Percentiles rank a stretch among this genome's conserved stretches.
Evolutionary conservation across 1,284 basidiomycete genomes (phyloP).

Genomic region (Calocybe gambosa): DNA sequence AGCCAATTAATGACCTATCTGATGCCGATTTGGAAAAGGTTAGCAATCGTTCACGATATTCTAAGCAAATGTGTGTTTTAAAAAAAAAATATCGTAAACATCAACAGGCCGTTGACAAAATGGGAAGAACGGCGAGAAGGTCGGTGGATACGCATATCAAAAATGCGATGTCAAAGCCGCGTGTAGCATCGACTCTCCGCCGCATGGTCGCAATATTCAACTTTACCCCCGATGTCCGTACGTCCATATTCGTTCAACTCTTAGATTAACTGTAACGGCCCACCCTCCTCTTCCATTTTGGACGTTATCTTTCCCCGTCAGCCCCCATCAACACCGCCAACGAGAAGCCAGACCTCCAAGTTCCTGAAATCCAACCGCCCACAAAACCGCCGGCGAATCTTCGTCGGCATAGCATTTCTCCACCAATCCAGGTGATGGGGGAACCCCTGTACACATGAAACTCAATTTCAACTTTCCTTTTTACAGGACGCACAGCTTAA

Average conservation of each 20-base stretch:
- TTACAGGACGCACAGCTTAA: slow-evolving; percentile 8
- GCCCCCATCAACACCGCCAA: slow-evolving; percentile 37
- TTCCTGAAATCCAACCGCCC: slow-evolving; percentile 16
- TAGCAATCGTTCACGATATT: neutral
- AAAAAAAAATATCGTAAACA: no score
- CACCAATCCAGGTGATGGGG: slow-evolving; percentile 10
- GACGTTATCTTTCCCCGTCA: slow-evolving; percentile 19
- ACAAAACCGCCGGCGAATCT: slow-evolving; percentile 13
- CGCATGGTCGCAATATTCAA: slow-evolving; percentile 67
- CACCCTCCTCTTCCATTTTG: no score
- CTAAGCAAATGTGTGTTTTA: no score
- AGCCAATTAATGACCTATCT: slow-evolving; percentile 47
- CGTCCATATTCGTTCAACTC: slow-evolving; percentile 24
- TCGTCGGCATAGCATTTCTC: slow-evolving; percentile 11
- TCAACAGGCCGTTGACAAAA: slow-evolving; percentile 63
- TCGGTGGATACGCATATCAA: slow-evolving; percentile 65
- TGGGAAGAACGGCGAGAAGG: slow-evolving; percentile 60
- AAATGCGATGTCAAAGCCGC: slow-evolving; percentile 61
- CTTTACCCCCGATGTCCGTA: slow-evolving; percentile 56
- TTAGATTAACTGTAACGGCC: slow-evolving; percentile 6
- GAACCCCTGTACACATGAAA: neutral
- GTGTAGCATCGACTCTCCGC: slow-evolving; percentile 54
- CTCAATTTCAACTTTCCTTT: slow-evolving; percentile 2
- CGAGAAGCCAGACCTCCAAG: slow-evolving; percentile 33
- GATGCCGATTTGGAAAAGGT: slow-evolving; percentile 64